Evolutionary conservation across 2,329 filamentous ascomycete genomes (phyloP).

Genomic region (Epichloe elymi): DNA sequence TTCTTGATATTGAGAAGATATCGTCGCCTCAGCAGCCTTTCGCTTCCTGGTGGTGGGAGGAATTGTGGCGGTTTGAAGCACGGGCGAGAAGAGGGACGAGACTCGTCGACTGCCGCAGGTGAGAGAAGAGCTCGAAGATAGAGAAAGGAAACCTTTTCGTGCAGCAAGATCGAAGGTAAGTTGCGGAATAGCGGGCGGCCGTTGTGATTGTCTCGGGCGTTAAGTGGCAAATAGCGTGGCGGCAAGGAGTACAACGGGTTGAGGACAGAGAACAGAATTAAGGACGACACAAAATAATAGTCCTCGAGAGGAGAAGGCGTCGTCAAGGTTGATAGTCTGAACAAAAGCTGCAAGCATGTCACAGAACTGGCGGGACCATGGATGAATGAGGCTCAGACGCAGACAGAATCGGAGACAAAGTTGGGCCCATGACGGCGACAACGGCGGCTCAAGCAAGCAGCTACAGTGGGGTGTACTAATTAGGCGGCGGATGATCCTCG

Average conservation of each 20-base stretch:
- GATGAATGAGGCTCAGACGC: background rate
- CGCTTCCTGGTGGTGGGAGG: constrained; percentile 45
- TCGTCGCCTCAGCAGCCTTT: constrained; percentile 53
- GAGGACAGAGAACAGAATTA: too few relatives aligned
- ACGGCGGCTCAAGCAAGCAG: background rate
- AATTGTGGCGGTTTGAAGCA: constrained; percentile 35
- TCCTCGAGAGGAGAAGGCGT: background rate
- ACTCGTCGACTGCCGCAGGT: background rate
- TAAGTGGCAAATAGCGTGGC: background rate
- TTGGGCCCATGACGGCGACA: background rate
- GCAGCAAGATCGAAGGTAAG: background rate
- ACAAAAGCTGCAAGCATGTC: background rate
- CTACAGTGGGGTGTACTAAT: background rate
- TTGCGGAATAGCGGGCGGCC: background rate
- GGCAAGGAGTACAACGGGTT: background rate
- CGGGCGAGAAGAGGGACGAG: background rate
- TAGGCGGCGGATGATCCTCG: constrained; percentile 2
- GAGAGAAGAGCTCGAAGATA: background rate
- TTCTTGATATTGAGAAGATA: constrained; percentile 31
- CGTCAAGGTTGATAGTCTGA: background rate
- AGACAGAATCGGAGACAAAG: background rate
- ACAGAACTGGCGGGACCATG: background rate
- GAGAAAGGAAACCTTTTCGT: background rate
- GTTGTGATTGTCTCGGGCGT: background rate
- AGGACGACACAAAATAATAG: background rate